Evolutionary conservation across 176 grass and related monocot species (phyloP), one percentile per base, ranked within the genome.

Genomic region (Urochloa ruziziensis): DNA sequence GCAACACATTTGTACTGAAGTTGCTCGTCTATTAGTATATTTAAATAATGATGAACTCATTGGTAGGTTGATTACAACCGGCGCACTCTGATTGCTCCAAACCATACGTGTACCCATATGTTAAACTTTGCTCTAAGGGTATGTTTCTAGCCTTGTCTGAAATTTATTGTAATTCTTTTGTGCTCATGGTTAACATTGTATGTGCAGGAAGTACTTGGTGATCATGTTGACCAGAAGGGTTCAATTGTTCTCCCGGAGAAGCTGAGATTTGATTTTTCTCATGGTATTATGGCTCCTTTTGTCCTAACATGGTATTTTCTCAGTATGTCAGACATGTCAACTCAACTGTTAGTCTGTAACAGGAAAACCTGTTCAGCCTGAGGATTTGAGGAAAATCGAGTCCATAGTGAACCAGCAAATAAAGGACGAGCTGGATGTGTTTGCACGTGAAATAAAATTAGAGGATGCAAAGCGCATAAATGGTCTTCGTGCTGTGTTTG

Each of bases 21-120:
- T n/a, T n/a, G n/a, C n/a, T n/a, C n/a, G n/a, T n/a, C n/a, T n/a
- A n/a, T n/a, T n/a, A n/a, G n/a, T n/a, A n/a, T n/a, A n/a, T 61
- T 63, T 79, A 7, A 27, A 86, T 64, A 63, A 72, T 90, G 52
- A 21, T 82, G 30, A 19, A 78, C 15, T 53, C 59, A 40, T 79
- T 91, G 73, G 23, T 89, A 99, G 96, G 96, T 99, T 83, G 96
- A 99, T 85, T 96, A 90, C 28, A 40, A 53, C 21, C 88, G 96
- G 33, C 96, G 96, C 18, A 77, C 85, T 73, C 57, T 87, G 39
- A 96, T 99, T 89, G 91, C 93, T 87, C 96, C 96, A 49, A 99
- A 99, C 78, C 96, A 99, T 79, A 99, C 93, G 3, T 99, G 96
- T 83, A 99, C 96, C 23, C 96, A 99, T 78, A 99, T 99, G 93